A percentile compares a stretch with the other conserved stretches of the same genome.
Conservation (phyloP, 1,284 basidiomycete species). For the Cryptococcus deneoformans region DNA sequence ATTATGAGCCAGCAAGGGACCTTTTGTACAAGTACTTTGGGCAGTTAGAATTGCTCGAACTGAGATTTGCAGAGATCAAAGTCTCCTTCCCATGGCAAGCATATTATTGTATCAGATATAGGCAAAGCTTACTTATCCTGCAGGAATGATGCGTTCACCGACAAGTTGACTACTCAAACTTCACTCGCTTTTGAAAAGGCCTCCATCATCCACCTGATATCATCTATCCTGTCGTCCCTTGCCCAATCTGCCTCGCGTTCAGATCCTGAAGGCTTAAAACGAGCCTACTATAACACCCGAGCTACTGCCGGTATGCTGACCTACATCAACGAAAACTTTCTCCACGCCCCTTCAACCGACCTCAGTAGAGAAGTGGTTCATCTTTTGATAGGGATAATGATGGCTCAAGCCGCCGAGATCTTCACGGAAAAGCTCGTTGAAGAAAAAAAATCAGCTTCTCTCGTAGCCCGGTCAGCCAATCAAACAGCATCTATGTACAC, state of each 20-base stretch:
- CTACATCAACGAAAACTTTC: slow-evolving; percentile 99
- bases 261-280: slow-evolving; percentile 85
- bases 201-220: slow-evolving; percentile 95
- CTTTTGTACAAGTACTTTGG: slow-evolving; percentile 99
- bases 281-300: slow-evolving; percentile 87
- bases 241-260: slow-evolving; percentile 67
- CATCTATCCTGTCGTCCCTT: slow-evolving; percentile 86
- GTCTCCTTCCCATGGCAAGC: slow-evolving; percentile 84
- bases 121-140: neutral
- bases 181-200: slow-evolving; percentile 99
- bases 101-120: neutral
- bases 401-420: slow-evolving; percentile 93
- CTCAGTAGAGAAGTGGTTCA: slow-evolving; percentile 92
- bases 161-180: slow-evolving; percentile 88
- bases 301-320: slow-evolving; percentile 96
- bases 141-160: slow-evolving; percentile 90
- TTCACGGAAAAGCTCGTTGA: slow-evolving; percentile 93
- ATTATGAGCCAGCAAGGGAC: slow-evolving; percentile 64
- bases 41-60: slow-evolving; percentile 93
- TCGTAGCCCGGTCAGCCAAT: slow-evolving; percentile 82
- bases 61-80: slow-evolving; percentile 93
- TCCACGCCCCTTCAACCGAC: slow-evolving; percentile 98
- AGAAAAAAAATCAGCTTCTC: slow-evolving; percentile 76
- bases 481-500: slow-evolving; percentile 81
- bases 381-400: slow-evolving; percentile 77